Evolutionary conservation across 148 eudicot genomes (phyloP).

Genomic region (Spergularia bocconei): DNA sequence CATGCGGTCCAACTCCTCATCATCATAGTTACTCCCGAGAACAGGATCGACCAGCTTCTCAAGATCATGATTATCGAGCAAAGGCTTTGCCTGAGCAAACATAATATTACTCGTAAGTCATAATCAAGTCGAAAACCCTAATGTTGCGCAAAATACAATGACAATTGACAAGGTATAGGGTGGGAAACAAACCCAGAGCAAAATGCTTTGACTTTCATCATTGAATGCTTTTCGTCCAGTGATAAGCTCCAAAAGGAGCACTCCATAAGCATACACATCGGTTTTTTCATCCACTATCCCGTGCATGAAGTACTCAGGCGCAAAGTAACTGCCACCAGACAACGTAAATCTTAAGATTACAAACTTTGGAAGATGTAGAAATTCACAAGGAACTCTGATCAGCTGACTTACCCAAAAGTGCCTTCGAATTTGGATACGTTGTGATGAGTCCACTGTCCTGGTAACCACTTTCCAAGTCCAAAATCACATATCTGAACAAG

Average conservation of each 20-base stretch:
- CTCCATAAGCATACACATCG: constrained; percentile 79
- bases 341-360: background rate
- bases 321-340: constrained; percentile 65
- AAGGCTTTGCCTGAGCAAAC: constrained; percentile 67
- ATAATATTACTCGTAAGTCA: background rate
- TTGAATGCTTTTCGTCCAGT: constrained; percentile 78
- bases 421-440: constrained; percentile 73
- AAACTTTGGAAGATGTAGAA: background rate
- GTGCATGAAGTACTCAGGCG: constrained; percentile 94
- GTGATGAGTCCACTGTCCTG: constrained; percentile 76
- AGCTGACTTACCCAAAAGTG: constrained; percentile 73
- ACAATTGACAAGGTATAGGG: background rate
- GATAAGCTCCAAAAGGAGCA: constrained; percentile 78
- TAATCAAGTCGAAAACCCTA: background rate
- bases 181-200: constrained; percentile 58
- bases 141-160: background rate
- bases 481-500: constrained; percentile 77
- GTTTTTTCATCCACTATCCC: constrained; percentile 93
- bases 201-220: constrained; percentile 52
- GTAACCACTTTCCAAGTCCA: constrained; percentile 91
- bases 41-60: constrained; percentile 59
- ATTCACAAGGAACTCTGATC: background rate
- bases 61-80: constrained; percentile 52
- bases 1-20: constrained; percentile 60
- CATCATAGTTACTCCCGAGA: constrained; percentile 47